These are phyloP conservation scores for Diutina rugosa DNA, from an alignment of 1,139 yeast species.

Conservation along the genomic window DNA sequence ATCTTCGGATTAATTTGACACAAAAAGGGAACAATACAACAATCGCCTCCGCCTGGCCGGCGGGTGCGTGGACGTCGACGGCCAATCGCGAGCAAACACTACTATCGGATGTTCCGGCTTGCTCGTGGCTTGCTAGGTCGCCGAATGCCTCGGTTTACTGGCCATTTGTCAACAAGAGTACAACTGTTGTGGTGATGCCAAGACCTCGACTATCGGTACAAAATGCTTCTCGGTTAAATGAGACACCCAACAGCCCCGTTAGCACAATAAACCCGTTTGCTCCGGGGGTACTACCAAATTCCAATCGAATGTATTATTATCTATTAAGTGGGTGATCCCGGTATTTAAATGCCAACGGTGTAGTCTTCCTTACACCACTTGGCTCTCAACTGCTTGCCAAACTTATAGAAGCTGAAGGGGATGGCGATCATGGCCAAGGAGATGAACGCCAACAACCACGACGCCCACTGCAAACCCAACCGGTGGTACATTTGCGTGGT, in stretches of 20 bases:
- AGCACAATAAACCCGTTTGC: too few relatives aligned
- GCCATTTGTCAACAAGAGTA: too few relatives aligned
- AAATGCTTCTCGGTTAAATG: too few relatives aligned
- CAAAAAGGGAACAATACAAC: not conserved
- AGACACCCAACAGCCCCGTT: too few relatives aligned
- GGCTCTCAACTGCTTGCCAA: conserved; percentile 52
- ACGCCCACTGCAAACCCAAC: conserved; percentile 73
- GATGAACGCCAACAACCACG: conserved; percentile 72
- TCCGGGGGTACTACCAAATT: too few relatives aligned
- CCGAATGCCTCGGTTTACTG: too few relatives aligned
- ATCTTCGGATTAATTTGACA: not conserved
- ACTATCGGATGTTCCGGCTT: not conserved
- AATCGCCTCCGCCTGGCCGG: not conserved
- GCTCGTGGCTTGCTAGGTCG: too few relatives aligned
- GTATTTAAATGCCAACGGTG: not conserved
- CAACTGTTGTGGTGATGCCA: not conserved
- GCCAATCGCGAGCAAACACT: not conserved
- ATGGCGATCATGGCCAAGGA: conserved; percentile 74
- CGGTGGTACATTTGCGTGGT: conserved; percentile 70
- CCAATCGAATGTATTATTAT: too few relatives aligned
- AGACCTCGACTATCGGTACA: not conserved
- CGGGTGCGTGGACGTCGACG: not conserved
- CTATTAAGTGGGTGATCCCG: not conserved
- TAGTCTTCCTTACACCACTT: conserved; percentile 59
- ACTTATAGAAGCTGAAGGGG: conserved; percentile 67